Evolutionary conservation across 495 filamentous ascomycete genomes (phyloP), one percentile per base, ranked within the genome.

Genomic region (Tuber magnatum): DNA sequence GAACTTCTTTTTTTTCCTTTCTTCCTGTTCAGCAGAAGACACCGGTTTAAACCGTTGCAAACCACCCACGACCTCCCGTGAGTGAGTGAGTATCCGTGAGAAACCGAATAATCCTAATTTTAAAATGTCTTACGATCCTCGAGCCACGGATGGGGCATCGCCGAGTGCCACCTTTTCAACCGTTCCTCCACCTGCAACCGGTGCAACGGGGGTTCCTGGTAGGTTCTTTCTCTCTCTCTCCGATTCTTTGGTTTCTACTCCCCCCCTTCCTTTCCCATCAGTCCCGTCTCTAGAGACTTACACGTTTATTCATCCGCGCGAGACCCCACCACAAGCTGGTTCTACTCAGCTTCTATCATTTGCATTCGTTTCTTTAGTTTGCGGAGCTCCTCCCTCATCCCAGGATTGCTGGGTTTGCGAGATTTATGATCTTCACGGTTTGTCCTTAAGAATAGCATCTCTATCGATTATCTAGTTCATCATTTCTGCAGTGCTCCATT

Each of bases 181-280:
- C 2, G 28, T 65, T 65, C 56, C 56, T 65, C 56, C 28, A 65
- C 28, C 56, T 65, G 7, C 56, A 65, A 35, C 56, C 56, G 14
- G 28, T 12, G 28, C 56, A 35, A 65, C 56, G 28, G 56, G 56
- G 14, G 35, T 65, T 65, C 28, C 56, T 35, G 56, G 56, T 65
- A 3, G 12, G 56, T 65, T 65, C 56, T 65, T 61, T 32, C 51
- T 32, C 56, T 75, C 48, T 12, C 73, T 68, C 43, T 6, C 73
- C 24, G 4, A 32, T 14, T 68, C 40, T 41, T 24, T 73, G 12
- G 71, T 39, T 41, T 32, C 44, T 51, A 73, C 73, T 74, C 35
- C 46, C 1, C 16, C 35, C 71, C 22, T 32, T 28, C 18, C 61
- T 40, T 68, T 68, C 6, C 69, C 41, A 56, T 8, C 9, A 12